Evolutionary conservation across 2,329 filamentous ascomycete genomes (phyloP), one percentile per base, ranked within the genome.

Genomic region (Scedosporium minutisporum): DNA sequence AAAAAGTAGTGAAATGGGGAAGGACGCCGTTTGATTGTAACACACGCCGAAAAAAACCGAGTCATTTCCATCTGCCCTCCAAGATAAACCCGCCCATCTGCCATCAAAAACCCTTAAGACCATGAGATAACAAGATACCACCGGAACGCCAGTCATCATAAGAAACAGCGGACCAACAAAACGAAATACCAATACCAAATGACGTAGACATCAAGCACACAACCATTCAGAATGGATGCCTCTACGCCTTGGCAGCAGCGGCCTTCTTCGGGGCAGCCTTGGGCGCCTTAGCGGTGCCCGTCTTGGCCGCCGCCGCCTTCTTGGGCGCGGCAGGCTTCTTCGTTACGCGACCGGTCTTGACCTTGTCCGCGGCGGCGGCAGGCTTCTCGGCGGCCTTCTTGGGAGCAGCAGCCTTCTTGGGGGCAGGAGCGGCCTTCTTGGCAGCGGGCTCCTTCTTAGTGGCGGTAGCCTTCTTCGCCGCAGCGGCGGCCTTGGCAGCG

Each of bases 231-330:
- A 4, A 10, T 21, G 23, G 18, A 53, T 18, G 48, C 48, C 10
- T 53, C 29, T 29, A 58, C 57, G 57, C 57, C 65, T 69, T 68
- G 72, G 68, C 57, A 10, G 72, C 33, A 7, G 27, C 70, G 29
- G 73, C 64, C 67, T 80, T 80, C 67, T 80, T 81, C 62, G 81
- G 72, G 59, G 77, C 67, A 42, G 76, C 67, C 77, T 82, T 82
- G 76, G 71, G 67, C 38, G 71, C 72, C 57, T 53, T 53, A 23
- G 48, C 48, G 10, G 48, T 53, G 21, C n/a, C 48, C 4, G 46
- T 38, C 29, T 61, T 53, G 18, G 60, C n/a, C 27, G 69, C 67
- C 46, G 71, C 65, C 51, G 66, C 66, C 66, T 70, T 70, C 65
- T 67, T 66, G 61, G 64, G 61, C 6, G 65, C 57, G 18, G 62